Percentiles rank a stretch among this genome's conserved stretches.
Conservation (phyloP, 495 filamentous ascomycete species). For the Aspergillus kassunensis region DNA sequence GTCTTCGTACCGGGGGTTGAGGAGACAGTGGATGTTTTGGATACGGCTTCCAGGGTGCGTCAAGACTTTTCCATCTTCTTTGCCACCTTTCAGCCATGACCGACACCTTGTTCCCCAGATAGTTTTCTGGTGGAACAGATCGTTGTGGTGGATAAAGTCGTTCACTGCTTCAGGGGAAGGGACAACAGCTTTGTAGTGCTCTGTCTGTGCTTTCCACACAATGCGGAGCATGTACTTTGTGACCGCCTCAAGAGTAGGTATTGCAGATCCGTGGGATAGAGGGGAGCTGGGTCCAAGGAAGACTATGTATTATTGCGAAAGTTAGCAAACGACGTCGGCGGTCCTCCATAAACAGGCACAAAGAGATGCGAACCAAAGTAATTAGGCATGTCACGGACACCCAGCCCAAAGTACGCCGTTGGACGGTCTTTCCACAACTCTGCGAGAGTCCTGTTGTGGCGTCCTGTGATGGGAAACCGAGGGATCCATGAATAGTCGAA, state of each 20-base stretch:
- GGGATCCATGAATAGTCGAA: conserved; percentile 41
- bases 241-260: conserved; percentile 45
- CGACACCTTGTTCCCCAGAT: conserved; percentile 40
- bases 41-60: conserved; percentile 47
- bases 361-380: too few species aligned
- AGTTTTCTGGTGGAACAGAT: conserved; percentile 45
- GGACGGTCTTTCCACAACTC: neutral
- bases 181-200: conserved; percentile 37
- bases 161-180: conserved; percentile 39
- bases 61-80: conserved; percentile 39
- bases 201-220: conserved; percentile 43
- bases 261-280: conserved; percentile 32
- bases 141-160: conserved; percentile 43
- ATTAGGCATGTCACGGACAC: neutral
- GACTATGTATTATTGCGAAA: too few species aligned
- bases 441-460: conserved; percentile 19
- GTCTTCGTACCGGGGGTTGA: conserved; percentile 45
- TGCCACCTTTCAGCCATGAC: conserved; percentile 49
- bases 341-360: too few species aligned
- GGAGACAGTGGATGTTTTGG: conserved; percentile 51
- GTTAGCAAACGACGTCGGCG: too few species aligned
- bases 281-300: conserved; percentile 35
- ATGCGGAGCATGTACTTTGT: conserved; percentile 40
- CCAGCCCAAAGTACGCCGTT: neutral
- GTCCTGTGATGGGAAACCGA: conserved; percentile 28